Evolutionary conservation across 2,329 filamentous ascomycete genomes (phyloP).

Genomic region (Microdochium paspali): DNA sequence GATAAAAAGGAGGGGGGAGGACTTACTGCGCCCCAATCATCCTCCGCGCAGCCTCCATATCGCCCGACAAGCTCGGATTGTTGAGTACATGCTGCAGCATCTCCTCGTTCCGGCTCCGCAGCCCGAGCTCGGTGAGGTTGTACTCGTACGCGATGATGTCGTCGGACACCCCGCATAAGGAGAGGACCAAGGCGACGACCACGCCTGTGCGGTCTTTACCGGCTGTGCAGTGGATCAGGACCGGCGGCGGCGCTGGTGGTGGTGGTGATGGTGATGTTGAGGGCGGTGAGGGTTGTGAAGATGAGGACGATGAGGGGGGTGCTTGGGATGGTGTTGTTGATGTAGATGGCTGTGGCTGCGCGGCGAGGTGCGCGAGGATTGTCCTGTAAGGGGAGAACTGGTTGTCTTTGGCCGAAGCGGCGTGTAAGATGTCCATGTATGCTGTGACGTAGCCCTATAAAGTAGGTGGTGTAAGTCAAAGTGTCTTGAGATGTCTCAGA

Average conservation of each 20-base stretch:
- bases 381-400: conserved; percentile 45
- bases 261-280: conserved; percentile 29
- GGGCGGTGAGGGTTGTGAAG: conserved; percentile 15
- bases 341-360: conserved; percentile 11
- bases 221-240: conserved; percentile 54
- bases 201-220: conserved; percentile 59
- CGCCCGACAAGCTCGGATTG: neutral
- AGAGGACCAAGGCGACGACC: conserved; percentile 45
- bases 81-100: conserved; percentile 28
- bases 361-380: conserved; percentile 46
- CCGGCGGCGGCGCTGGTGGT: conserved; percentile 23
- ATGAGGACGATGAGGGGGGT: neutral
- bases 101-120: conserved; percentile 42
- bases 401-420: conserved; percentile 30
- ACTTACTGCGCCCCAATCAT: conserved; percentile 28
- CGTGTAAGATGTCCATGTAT: conserved; percentile 50
- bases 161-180: conserved; percentile 41
- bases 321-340: neutral
- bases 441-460: conserved; percentile 51
- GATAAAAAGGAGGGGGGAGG: conserved; percentile 5
- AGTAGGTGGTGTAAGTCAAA: conserved; percentile 3
- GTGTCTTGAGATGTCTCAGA: neutral
- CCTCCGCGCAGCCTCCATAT: conserved; percentile 24
- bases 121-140: conserved; percentile 46
- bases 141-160: conserved; percentile 39